Base-by-base conservation (phyloP, 1,139 yeast species). In the Nadsonia commutata region DNA sequence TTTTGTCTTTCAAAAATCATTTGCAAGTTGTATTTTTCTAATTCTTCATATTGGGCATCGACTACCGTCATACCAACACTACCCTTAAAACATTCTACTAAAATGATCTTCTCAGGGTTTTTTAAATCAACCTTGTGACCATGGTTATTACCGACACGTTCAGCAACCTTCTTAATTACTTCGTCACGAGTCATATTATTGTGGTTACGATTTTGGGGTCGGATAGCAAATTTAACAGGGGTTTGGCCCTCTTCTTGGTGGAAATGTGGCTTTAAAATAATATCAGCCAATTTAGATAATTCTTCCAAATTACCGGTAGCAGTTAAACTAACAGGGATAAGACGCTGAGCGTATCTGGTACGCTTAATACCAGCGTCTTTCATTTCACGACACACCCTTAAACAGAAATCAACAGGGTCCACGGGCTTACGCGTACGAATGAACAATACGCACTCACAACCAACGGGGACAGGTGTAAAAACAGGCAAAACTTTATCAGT, bases 61-160 rank as follows among this genome's bases (percentile, higher is more conserved):
- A 82, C 86, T 17, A 85, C 88, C 9, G 57, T 41, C 46, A 56
- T 51, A 2, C 57, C 58, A 16, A 52, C 42, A 7, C 54, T 48
- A 19, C 52, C 55, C 52, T 86, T 88, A 63, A 79, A 90, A 56
- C 95, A 83, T 58, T 86, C 95, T 2, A 90, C 81, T 47, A 90
- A 58, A 42, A 90, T 75, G 53, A 90, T 66, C 55, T 79, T 79
- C 46, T 86, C 94, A 56, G 77, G 85, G 18, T 77, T 65, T 53
- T 85, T 84, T 59, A 90, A 70, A 56, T 86, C 94, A 9, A 90
- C 95, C 31, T 66, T 65, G 57, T 85, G 95, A 1, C 78, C 79
- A 51, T 78, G 74, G 7, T 77, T 78, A 43, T 71, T 67, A 1
- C 90, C 88, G 0, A 85, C 86, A 39, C 72, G 62, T 39, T 72